phyloP scores from a whole-genome alignment of 2,329 filamentous ascomycete species.

The Berkeleyomyces basicola region DNA sequence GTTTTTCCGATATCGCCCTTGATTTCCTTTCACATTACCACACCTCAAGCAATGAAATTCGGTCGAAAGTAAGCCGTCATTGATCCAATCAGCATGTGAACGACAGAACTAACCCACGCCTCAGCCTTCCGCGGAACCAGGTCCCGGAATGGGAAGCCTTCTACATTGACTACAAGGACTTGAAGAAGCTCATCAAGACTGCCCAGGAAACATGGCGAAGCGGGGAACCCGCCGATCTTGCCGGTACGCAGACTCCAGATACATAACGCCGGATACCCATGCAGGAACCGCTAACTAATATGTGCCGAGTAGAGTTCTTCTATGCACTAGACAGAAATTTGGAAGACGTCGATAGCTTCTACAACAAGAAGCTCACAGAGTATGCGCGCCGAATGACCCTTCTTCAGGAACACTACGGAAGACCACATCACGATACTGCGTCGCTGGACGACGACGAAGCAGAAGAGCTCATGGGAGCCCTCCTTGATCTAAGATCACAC shows the following conservation, averaged over 20 bases:
- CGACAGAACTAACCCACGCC: constrained; percentile 15
- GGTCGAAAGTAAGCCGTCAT: constrained; percentile 37
- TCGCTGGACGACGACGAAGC: constrained; percentile 74
- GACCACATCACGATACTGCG: constrained; percentile 49
- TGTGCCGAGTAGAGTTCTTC: constrained; percentile 61
- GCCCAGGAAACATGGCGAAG: constrained; percentile 47
- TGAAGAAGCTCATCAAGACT: constrained; percentile 91
- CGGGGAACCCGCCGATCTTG: constrained; percentile 68
- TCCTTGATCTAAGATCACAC: constrained; percentile 76
- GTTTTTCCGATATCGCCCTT: background rate
- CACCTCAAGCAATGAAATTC: constrained; percentile 36
- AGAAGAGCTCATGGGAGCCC: constrained; percentile 76
- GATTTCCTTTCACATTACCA: background rate
- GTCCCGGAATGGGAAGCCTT: constrained; percentile 72
- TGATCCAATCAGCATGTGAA: background rate
- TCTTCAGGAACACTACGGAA: constrained; percentile 74
- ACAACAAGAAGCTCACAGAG: constrained; percentile 88
- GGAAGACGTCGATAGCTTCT: constrained; percentile 91
- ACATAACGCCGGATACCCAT: constrained; percentile 16
- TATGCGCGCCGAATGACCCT: constrained; percentile 69
- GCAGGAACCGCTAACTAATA: background rate
- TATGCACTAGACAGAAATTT: constrained; percentile 92
- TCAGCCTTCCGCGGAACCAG: constrained; percentile 61
- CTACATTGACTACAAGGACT: constrained; percentile 78
- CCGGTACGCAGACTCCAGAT: constrained; percentile 39